Evolutionary conservation across 2,329 filamentous ascomycete genomes (phyloP), one percentile per base, ranked within the genome.

Genomic region (Cercospora janseana): DNA sequence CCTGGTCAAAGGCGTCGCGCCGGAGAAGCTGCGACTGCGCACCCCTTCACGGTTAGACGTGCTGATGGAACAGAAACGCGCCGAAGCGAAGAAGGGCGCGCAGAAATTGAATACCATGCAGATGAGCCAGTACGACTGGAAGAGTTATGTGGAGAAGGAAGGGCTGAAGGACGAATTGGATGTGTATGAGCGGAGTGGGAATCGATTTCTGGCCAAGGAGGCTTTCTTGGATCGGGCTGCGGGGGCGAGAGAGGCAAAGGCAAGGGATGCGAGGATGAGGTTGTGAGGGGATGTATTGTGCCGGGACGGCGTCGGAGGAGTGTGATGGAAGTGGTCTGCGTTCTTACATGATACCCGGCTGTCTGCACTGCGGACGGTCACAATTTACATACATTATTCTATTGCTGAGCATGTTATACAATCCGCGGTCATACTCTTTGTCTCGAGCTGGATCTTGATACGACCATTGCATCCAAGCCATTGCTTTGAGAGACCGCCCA

Each of bases 91-190:
- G 52, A 69, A 56, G 64, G 63, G 52, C 59, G 77, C 60, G 16
- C 77, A 79, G 51, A 84, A 83, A 61, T 76, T 85, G 69, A 85
- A 82, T 57, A 83, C 81, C 0, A 79, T 85, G 42, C 80, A 83
- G 66, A 85, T 85, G 66, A 82, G 79, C 23, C 76, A 80, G 46
- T 69, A 84, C 60, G 82, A 85, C 59, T 85, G 82, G 82, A 80
- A 79, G 15, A 75, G 76, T 8, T 83, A 82, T 60, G 81, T 85
- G 31, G 79, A 83, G 61, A 69, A 78, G 46, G 75, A 77, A 41
- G 77, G 78, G 37, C 80, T 81, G 23, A 76, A 77, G 49, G 80
- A 82, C 50, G 82, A 85, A 64, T 65, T 85, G 61, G 76, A 79
- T 48, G 74, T 74, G 37, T 79, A 83, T 63, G 80, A 79, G 55